Percentiles rank a stretch among this genome's conserved stretches.
Conservation (phyloP, 371 early-diverging fungal genomes). For the Apophysomyces trapeziformis region DNA sequence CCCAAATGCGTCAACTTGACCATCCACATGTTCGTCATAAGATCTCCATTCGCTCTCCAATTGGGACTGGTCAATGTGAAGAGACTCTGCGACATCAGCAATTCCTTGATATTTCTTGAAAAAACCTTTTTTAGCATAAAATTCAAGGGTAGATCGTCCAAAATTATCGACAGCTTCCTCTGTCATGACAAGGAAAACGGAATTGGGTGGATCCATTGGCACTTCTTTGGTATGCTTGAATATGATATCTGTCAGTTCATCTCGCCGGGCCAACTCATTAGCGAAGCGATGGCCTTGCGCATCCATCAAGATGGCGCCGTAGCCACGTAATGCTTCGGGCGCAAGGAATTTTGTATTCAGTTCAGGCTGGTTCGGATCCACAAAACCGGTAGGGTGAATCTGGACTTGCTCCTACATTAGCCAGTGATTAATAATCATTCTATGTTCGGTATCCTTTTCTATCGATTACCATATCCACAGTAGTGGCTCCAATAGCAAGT, state of each 20-base stretch:
- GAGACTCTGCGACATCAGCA: slow-evolving; percentile 57
- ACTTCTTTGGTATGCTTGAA: slow-evolving; percentile 21
- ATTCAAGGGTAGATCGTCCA: slow-evolving; percentile 61
- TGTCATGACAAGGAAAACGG: slow-evolving; percentile 59
- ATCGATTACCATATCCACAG: slow-evolving; percentile 73
- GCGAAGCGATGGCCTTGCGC: slow-evolving; percentile 74
- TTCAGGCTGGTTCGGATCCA: slow-evolving; percentile 71
- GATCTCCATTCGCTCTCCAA: slow-evolving; percentile 59
- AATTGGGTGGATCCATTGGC: slow-evolving; percentile 19
- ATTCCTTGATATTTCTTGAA: slow-evolving; percentile 58
- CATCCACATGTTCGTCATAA: slow-evolving; percentile 57
- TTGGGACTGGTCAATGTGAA: slow-evolving; percentile 47
- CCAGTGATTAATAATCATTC: not conserved
- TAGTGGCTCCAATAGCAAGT: slow-evolving; percentile 61
- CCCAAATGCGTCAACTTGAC: slow-evolving; percentile 60
- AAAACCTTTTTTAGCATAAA: slow-evolving; percentile 65
- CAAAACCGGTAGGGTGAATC: slow-evolving; percentile 89
- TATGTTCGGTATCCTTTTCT: slow-evolving; percentile 3
- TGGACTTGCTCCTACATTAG: slow-evolving; percentile 57
- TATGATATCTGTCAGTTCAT: slow-evolving; percentile 61
- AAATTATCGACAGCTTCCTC: slow-evolving; percentile 56
- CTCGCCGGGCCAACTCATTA: slow-evolving; percentile 73
- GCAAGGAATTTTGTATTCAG: slow-evolving; percentile 69
- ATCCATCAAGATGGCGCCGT: slow-evolving; percentile 74
- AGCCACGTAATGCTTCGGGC: slow-evolving; percentile 85